A percentile compares a stretch with the other conserved stretches of the same genome.
These are phyloP conservation scores for Pleurotus sapidus DNA, from an alignment of 768 basidiomycete genomes.

Conservation along the genomic window DNA sequence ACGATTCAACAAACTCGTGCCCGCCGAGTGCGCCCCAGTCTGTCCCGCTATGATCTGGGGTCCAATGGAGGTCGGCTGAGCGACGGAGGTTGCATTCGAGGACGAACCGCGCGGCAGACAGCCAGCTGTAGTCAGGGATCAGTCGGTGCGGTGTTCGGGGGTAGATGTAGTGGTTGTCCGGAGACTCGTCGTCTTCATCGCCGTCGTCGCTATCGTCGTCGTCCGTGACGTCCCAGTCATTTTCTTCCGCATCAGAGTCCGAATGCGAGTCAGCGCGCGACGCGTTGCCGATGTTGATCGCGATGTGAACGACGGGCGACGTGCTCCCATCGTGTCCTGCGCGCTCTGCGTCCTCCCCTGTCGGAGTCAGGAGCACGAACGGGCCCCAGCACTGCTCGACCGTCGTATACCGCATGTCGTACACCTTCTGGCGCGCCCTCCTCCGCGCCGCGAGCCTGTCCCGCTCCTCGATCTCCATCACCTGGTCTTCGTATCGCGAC, in stretches of 20 bases:
- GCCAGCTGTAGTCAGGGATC: conserved; percentile 49
- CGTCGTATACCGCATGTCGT: conserved; percentile 31
- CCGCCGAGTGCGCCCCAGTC: conserved; percentile 12
- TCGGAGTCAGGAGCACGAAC: conserved; percentile 22
- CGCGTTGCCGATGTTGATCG: conserved; percentile 7
- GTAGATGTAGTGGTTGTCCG: conserved; percentile 8
- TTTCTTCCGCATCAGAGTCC: conserved; percentile 10
- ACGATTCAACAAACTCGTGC: conserved; percentile 14
- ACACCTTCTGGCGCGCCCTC: conserved; percentile 30
- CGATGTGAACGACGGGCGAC: conserved; percentile 11
- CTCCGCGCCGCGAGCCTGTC: conserved; percentile 20
- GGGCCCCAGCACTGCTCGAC: conserved; percentile 32
- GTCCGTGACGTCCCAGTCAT: conserved; percentile 12
- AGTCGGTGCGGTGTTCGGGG: conserved; percentile 24
- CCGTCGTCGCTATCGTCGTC: conserved; percentile 16
- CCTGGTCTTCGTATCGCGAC: conserved; percentile 10
- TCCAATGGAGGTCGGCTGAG: conserved; percentile 14
- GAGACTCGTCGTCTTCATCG: conserved; percentile 5
- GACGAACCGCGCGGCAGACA: conserved; percentile 46
- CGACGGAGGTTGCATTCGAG: conserved; percentile 52
- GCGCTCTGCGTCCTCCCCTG: neutral
- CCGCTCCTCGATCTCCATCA: neutral
- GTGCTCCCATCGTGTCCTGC: neutral
- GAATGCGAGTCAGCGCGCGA: neutral
- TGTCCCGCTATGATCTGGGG: conserved; percentile 12